These are phyloP conservation scores for sweet orange (Citrus sinensis) DNA, from an alignment of 345 rosid species.

Conservation along the genomic window DVS_A1.0 CM039167.1:2603001-2603500, in stretches of 20 bases:
- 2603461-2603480: constrained; percentile 16
- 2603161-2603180: no score
- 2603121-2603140: no score
- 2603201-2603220: neutral
- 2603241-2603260: neutral
- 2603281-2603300: constrained; percentile 5
- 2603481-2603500: constrained; percentile 3
- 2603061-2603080: no score
- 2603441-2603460: neutral
- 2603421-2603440: neutral
- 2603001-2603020: no score
- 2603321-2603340: constrained; percentile 10
- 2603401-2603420: neutral
- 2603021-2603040: no score
- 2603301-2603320: neutral
- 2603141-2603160: no score
- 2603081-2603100: no score
- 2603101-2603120: no score
- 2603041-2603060: no score
- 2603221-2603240: neutral
- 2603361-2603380: neutral
- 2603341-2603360: neutral
- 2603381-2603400: neutral
- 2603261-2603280: neutral
- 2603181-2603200: no score